Evolutionary conservation across 1,284 basidiomycete genomes (phyloP).

Genomic region (Boletus semigastroideus): DNA sequence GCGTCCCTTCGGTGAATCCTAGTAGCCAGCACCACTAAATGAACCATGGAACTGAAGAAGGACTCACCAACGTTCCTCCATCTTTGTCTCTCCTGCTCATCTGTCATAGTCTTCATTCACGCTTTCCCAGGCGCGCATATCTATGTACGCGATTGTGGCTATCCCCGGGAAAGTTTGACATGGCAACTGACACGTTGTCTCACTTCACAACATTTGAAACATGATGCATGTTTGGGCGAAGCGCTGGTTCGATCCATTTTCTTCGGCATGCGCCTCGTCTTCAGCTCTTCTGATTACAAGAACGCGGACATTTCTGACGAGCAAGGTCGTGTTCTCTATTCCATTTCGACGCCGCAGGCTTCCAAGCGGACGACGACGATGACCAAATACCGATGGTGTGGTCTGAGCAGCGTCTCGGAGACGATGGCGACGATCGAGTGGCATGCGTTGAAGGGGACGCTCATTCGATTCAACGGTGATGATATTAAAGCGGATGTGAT

Average conservation of each 20-base stretch:
- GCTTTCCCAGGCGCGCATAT: no score
- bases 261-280: slow-evolving; percentile 22
- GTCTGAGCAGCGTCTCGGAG: slow-evolving; percentile 23
- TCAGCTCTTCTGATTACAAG: slow-evolving; percentile 21
- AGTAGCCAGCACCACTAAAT: no score
- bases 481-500: slow-evolving; percentile 20
- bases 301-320: slow-evolving; percentile 25
- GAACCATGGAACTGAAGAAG: no score
- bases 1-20: no score
- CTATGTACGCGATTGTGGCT: no score
- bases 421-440: slow-evolving; percentile 30
- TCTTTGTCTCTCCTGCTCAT: no score
- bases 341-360: slow-evolving; percentile 22
- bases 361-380: slow-evolving; percentile 27
- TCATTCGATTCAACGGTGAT: slow-evolving; percentile 26
- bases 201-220: no score
- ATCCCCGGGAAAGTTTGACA: no score
- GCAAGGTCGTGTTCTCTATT: slow-evolving; percentile 22
- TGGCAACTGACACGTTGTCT: no score
- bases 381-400: slow-evolving; percentile 28
- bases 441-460: slow-evolving; percentile 24
- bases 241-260: neutral
- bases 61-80: no score
- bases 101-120: no score
- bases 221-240: no score